phyloP scores from a whole-genome alignment of 2,329 filamentous ascomycete genomes.

The Chlorencoelia australis region DNA sequence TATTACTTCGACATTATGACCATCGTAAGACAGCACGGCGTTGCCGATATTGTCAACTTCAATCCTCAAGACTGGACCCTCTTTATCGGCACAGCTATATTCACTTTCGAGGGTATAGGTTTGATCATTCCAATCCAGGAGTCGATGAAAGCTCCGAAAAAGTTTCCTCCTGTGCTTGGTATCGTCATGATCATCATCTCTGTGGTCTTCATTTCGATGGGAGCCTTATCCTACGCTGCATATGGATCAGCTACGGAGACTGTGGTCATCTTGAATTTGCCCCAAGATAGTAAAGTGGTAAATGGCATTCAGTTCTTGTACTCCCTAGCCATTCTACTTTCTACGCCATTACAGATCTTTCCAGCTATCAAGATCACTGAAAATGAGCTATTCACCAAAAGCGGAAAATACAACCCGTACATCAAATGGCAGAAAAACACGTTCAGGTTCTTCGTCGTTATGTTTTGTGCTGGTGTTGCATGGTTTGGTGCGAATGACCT shows the following conservation, averaged over 20 bases:
- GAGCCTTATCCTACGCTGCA: slow-evolving; percentile 88
- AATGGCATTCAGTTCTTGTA: slow-evolving; percentile 95
- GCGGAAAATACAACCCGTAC: slow-evolving; percentile 93
- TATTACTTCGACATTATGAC: slow-evolving; percentile 93
- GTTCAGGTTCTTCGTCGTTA: slow-evolving; percentile 88
- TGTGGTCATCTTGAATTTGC: slow-evolving; percentile 90
- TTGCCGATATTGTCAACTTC: slow-evolving; percentile 83
- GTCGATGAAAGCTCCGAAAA: slow-evolving; percentile 83
- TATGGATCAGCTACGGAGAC: slow-evolving; percentile 95
- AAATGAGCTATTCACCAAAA: slow-evolving; percentile 85
- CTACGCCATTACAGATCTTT: slow-evolving; percentile 93
- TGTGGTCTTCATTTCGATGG: slow-evolving; percentile 80
- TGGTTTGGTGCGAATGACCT: slow-evolving; percentile 89
- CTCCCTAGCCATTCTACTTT: slow-evolving; percentile 92
- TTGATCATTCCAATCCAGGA: slow-evolving; percentile 97
- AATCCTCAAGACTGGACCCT: slow-evolving; percentile 90
- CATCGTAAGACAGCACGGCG: slow-evolving; percentile 58
- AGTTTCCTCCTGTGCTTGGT: slow-evolving; percentile 82
- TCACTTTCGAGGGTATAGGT: slow-evolving; percentile 96
- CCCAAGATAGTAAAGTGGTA: slow-evolving; percentile 90
- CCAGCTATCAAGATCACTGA: slow-evolving; percentile 94
- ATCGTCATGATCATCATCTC: slow-evolving; percentile 94
- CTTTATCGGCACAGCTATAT: slow-evolving; percentile 97
- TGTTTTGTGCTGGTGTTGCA: slow-evolving; percentile 75
- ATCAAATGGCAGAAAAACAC: slow-evolving; percentile 99